A percentile compares a stretch with the other conserved stretches of the same genome.
These are phyloP conservation scores for Cardamine chenopodiifolia DNA, from an alignment of 345 rosid species.

Conservation along the genomic window DNA sequence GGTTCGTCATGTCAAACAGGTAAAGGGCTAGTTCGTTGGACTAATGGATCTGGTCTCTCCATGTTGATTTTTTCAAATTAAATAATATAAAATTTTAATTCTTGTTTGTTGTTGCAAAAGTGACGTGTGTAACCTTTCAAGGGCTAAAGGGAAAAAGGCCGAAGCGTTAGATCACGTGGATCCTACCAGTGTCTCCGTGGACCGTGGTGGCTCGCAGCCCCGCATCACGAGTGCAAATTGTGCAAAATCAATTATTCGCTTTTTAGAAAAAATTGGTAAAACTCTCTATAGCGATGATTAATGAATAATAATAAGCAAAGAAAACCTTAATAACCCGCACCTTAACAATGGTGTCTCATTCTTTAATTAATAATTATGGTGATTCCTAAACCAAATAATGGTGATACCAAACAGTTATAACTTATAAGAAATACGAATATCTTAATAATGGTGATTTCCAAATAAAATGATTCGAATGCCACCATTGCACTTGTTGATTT, in stretches of 20 bases:
- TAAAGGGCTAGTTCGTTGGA: background rate
- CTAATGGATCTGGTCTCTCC: background rate
- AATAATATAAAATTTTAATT: background rate
- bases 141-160: background rate
- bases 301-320: background rate
- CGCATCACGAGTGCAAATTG: constrained; percentile 29
- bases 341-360: background rate
- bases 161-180: constrained; percentile 34
- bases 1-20: background rate
- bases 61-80: background rate
- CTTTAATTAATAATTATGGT: background rate
- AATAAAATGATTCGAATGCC: background rate
- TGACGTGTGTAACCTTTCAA: constrained; percentile 8
- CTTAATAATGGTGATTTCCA: background rate
- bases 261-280: background rate
- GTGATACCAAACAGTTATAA: too few relatives aligned
- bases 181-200: constrained; percentile 32
- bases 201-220: constrained; percentile 36
- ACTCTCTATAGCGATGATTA: background rate
- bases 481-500: background rate
- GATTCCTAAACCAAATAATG: constrained; percentile 6
- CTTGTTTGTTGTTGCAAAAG: background rate
- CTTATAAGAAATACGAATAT: background rate
- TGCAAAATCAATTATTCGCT: background rate
- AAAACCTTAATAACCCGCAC: background rate